phyloP scores from a whole-genome alignment of 768 basidiomycete genomes.

The Phanerodontia chrysosporium region DNA sequence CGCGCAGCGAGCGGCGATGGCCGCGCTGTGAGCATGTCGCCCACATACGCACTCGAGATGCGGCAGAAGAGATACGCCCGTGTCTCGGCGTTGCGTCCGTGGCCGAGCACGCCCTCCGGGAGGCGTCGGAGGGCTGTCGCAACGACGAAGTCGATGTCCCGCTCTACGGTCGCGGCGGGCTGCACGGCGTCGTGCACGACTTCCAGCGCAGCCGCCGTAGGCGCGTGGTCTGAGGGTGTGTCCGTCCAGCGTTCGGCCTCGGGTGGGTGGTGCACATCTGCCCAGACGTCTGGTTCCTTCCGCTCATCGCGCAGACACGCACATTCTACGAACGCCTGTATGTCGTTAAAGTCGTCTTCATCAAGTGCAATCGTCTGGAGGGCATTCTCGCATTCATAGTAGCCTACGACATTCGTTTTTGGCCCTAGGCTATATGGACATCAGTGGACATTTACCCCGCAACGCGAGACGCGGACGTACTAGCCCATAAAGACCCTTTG shows the following conservation, averaged over 20 bases:
- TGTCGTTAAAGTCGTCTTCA: not conserved
- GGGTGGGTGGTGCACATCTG: not conserved
- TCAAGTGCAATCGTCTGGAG: not conserved
- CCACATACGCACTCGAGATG: not conserved
- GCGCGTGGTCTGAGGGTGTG: not conserved
- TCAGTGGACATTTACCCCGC: not conserved
- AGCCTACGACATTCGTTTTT: not conserved
- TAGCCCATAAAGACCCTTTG: not conserved
- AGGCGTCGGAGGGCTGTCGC: not conserved
- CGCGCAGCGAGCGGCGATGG: not conserved
- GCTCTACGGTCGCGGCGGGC: not conserved
- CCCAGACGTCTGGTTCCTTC: not conserved
- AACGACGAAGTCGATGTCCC: constrained; percentile 1
- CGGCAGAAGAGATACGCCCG: constrained; percentile 2
- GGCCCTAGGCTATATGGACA: not conserved
- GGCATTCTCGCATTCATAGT: not conserved
- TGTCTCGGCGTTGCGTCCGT: not conserved
- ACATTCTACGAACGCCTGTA: not conserved
- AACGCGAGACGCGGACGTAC: not conserved
- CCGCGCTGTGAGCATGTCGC: not conserved
- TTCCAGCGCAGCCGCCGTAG: not conserved
- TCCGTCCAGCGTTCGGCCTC: not conserved
- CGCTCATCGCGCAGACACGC: not conserved
- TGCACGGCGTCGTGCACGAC: not conserved
- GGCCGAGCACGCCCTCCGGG: not conserved